phyloP scores from a whole-genome alignment of 2,329 filamentous ascomycete species.

The Plectosphaerella plurivora region DNA sequence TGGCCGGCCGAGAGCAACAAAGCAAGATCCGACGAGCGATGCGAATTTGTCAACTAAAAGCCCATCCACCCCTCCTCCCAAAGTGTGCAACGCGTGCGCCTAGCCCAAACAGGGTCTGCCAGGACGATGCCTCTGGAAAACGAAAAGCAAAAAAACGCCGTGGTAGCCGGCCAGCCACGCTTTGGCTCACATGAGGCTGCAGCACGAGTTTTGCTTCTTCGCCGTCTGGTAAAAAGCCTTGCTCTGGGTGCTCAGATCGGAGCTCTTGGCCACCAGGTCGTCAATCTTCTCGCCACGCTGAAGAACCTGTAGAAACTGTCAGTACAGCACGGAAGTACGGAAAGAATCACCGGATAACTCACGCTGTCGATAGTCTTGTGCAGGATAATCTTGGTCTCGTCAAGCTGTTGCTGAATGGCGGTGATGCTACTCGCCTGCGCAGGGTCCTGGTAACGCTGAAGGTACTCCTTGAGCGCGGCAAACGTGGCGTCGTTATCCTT shows the following conservation, averaged over 20 bases:
- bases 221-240: slow-evolving; percentile 96
- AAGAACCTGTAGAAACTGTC: slow-evolving; percentile 32
- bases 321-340: slow-evolving; percentile 13
- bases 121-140: not conserved
- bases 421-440: slow-evolving; percentile 85
- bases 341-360: not conserved
- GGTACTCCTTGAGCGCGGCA: slow-evolving; percentile 75
- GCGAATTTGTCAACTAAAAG: too few relatives aligned
- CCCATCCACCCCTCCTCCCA: too few relatives aligned
- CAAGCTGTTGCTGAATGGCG: slow-evolving; percentile 94
- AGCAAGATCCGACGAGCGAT: too few relatives aligned
- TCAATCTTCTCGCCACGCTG: slow-evolving; percentile 97
- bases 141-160: not conserved
- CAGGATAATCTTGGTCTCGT: slow-evolving; percentile 95
- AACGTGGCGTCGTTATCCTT: slow-evolving; percentile 34
- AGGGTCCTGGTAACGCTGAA: slow-evolving; percentile 75
- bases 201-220: slow-evolving; percentile 80
- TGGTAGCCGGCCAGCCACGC: not conserved
- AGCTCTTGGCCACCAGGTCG: slow-evolving; percentile 87
- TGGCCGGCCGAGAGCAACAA: too few relatives aligned
- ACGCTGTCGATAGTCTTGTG: slow-evolving; percentile 94
- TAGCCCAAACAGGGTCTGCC: too few relatives aligned
- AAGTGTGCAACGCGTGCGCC: too few relatives aligned
- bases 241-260: slow-evolving; percentile 83
- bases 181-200: slow-evolving; percentile 56